These are phyloP conservation scores for Colletotrichum lupini DNA, from an alignment of 2,329 filamentous ascomycete species.

Conservation along the genomic window DNA sequence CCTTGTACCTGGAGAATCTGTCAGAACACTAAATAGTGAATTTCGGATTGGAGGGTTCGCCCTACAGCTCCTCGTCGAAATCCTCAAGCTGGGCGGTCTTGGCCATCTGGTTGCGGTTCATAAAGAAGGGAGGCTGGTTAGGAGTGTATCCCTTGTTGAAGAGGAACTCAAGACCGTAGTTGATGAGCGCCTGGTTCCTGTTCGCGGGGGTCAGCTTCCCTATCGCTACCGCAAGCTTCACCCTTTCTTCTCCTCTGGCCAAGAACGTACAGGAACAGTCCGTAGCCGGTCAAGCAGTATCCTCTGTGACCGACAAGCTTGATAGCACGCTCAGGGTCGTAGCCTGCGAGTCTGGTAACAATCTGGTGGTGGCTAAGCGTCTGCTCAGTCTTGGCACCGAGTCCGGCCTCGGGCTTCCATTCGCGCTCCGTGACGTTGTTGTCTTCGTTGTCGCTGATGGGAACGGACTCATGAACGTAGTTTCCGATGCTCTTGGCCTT, in stretches of 20 bases:
- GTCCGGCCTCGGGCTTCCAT: constrained; percentile 82
- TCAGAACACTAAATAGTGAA: not conserved
- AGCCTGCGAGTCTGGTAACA: constrained; percentile 86
- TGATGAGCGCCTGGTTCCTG: constrained; percentile 87
- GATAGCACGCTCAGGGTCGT: constrained; percentile 90
- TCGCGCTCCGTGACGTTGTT: constrained; percentile 81
- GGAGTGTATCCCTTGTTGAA: constrained; percentile 83
- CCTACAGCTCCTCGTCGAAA: constrained; percentile 88
- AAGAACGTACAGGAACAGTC: constrained; percentile 74
- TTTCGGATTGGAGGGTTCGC: not conserved
- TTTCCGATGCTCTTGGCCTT: constrained; percentile 91
- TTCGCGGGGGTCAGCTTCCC: not conserved
- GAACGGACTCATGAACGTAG: constrained; percentile 89
- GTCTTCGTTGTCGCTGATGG: constrained; percentile 84
- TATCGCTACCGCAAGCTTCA: constrained; percentile 33
- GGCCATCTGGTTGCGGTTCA: constrained; percentile 80
- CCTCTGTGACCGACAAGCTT: constrained; percentile 96
- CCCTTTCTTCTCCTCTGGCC: not conserved
- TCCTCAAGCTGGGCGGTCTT: constrained; percentile 98
- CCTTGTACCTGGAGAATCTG: constrained; percentile 74
- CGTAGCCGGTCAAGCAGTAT: constrained; percentile 91
- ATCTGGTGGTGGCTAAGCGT: constrained; percentile 95
- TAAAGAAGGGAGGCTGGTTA: constrained; percentile 37
- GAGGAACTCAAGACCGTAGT: constrained; percentile 94
- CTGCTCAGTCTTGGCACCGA: constrained; percentile 74